Conservation (phyloP, 352 stramenopile genomes). For the Hyphochytrium catenoides region DNA sequence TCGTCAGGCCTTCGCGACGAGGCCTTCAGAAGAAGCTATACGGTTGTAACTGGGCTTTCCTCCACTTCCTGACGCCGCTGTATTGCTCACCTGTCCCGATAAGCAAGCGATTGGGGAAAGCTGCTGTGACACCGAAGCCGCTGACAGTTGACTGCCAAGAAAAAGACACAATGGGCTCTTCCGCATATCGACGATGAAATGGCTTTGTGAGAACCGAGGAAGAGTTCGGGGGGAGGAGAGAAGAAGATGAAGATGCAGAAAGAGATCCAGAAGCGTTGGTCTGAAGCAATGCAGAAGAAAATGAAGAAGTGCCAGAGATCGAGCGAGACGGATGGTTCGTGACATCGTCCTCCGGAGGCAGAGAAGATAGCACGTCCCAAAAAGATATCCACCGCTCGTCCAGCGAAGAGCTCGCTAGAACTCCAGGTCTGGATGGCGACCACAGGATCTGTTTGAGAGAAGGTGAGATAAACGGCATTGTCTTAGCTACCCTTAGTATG, state of each 20-base stretch:
- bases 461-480: too few species aligned
- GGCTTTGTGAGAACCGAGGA: conserved; percentile 23
- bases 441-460: conserved; percentile 42
- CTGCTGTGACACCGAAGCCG: not conserved
- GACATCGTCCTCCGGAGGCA: conserved; percentile 27
- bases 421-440: conserved; percentile 47
- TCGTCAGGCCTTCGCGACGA: too few species aligned
- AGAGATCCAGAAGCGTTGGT: conserved; percentile 3
- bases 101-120: not conserved
- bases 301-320: conserved; percentile 1
- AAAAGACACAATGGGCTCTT: conserved; percentile 37
- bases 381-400: conserved; percentile 58
- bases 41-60: too few species aligned
- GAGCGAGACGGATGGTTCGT: conserved; percentile 12
- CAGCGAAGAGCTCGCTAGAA: conserved; percentile 37
- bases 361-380: conserved; percentile 54
- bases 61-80: conserved; percentile 5
- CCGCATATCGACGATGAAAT: conserved; percentile 42
- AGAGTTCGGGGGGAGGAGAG: not conserved
- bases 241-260: not conserved
- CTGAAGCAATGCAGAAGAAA: conserved; percentile 5
- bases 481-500: too few species aligned
- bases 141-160: conserved; percentile 35
- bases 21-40: too few species aligned
- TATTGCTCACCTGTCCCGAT: not conserved